These are phyloP conservation scores for Viola pubescens DNA, from an alignment of 441 rosid genomes.

Conservation along the genomic window DNA sequence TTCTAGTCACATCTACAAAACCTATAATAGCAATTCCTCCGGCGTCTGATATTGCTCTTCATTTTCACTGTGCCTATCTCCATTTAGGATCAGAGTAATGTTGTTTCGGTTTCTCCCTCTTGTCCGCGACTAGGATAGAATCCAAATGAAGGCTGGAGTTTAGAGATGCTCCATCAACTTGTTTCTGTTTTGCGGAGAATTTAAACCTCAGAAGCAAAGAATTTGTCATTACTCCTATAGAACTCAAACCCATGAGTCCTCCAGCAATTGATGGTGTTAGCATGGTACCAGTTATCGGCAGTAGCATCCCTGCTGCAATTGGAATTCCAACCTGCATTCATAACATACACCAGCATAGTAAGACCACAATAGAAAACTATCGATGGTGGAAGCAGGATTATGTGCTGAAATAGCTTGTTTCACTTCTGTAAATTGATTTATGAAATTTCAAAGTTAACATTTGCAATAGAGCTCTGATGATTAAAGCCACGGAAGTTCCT, in stretches of 20 bases:
- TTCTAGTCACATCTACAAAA: too few relatives aligned
- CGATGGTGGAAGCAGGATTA: too few relatives aligned
- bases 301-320: slow-evolving; percentile 78
- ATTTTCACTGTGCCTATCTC: slow-evolving; percentile 20
- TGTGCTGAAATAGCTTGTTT: too few relatives aligned
- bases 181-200: slow-evolving; percentile 46
- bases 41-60: too few relatives aligned
- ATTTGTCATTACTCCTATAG: slow-evolving; percentile 87
- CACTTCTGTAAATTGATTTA: too few relatives aligned
- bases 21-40: too few relatives aligned
- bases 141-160: neutral
- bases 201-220: slow-evolving; percentile 66
- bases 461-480: too few relatives aligned
- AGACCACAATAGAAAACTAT: neutral
- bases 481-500: too few relatives aligned
- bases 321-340: slow-evolving; percentile 72
- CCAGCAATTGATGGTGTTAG: slow-evolving; percentile 95
- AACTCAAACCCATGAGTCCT: slow-evolving; percentile 95
- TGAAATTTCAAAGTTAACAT: too few relatives aligned
- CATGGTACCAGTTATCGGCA: slow-evolving; percentile 79
- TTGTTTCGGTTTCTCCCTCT: slow-evolving; percentile 22
- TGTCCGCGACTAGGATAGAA: slow-evolving; percentile 24
- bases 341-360: neutral
- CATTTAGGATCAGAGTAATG: slow-evolving; percentile 24
- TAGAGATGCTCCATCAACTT: slow-evolving; percentile 12